Conservation (phyloP, 352 stramenopile species). For the Peronospora destructor region DNA sequence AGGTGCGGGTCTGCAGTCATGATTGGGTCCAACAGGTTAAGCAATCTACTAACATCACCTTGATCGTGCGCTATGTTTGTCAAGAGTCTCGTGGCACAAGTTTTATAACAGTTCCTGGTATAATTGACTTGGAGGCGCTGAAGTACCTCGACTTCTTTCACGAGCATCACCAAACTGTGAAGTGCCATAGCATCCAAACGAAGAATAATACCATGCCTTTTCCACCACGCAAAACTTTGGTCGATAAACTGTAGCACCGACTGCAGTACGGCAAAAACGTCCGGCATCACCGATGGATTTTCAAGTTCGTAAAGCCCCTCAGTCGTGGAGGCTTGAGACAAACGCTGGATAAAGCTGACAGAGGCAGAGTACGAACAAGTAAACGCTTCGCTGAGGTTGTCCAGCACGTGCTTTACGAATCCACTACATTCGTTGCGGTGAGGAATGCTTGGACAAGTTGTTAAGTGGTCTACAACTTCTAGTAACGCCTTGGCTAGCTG, state of each 20-base stretch:
- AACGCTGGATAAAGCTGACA: constrained; percentile 30
- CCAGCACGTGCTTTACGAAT: constrained; percentile 41
- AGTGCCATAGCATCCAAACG: constrained; percentile 37
- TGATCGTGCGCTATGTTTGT: constrained; percentile 26
- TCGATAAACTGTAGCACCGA: constrained; percentile 31
- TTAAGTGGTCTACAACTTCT: constrained; percentile 38
- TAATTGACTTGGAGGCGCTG: constrained; percentile 11
- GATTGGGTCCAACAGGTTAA: constrained; percentile 43
- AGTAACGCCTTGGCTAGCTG: constrained; percentile 39
- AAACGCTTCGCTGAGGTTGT: constrained; percentile 30
- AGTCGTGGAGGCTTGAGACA: constrained; percentile 23
- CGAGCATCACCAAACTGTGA: constrained; percentile 34
- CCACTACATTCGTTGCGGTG: constrained; percentile 42
- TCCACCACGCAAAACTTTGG: constrained; percentile 21
- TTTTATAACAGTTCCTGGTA: background rate
- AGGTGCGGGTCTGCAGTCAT: constrained; percentile 36
- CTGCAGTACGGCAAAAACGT: constrained; percentile 27
- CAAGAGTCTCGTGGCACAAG: constrained; percentile 12
- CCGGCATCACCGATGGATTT: constrained; percentile 12
- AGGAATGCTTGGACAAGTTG: constrained; percentile 23
- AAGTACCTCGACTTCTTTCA: constrained; percentile 43
- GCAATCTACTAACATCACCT: constrained; percentile 22
- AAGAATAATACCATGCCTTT: constrained; percentile 16
- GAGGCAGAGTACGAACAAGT: constrained; percentile 30
- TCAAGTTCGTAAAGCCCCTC: constrained; percentile 20